Base-by-base conservation (phyloP, 441 rosid genomes). In the Macaranga tanarius region DNA sequence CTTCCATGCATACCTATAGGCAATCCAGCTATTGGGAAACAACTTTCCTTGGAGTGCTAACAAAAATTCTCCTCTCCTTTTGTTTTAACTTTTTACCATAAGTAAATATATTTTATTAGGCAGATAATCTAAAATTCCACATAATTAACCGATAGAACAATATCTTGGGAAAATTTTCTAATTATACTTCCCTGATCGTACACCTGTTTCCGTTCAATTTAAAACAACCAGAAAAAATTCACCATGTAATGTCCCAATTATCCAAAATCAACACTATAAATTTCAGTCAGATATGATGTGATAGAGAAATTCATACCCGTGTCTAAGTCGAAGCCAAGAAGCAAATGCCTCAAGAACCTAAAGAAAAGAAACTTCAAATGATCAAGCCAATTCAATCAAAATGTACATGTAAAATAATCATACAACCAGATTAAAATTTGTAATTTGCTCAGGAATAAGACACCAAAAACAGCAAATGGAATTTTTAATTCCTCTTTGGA, bases 341-440 rank as follows among this genome's bases (percentile, higher is more conserved):
- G 94, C 96, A 90, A 93, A 93, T 61, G 99, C 97, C 86, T 96
- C 97, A n/a, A 93, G 98, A 86, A 93, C 99, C 99, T 95, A 89
- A 75, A 65, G 63, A 77, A 76, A 75, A 75, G 42, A 55, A 57
- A 71, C 40, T 23, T 23, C 69, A 74, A 74, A 78, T 60, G 51
- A 75, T 70, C 66, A 71, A 79, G 73, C 60, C 70, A 68, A 72
- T 55, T 74, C 55, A 54, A 76, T 55, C 51, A 61, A 42, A 80
- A 70, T 63, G 56, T 66, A 65, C 59, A 70, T 34, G 38, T 34
- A 34, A 34, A 65, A 47, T 42, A 1, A 25, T 26, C 48, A 52
- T n/a, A 78, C 2, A 62, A 28, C 47, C 62, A 66, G 50, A 47
- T 62, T 40, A 42, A 56, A 26, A 56, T 23, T 1, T 42, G 13